Evolutionary conservation across 139 green algal genomes (phyloP).

Genomic region (Zygnema cylindricum): DNA sequence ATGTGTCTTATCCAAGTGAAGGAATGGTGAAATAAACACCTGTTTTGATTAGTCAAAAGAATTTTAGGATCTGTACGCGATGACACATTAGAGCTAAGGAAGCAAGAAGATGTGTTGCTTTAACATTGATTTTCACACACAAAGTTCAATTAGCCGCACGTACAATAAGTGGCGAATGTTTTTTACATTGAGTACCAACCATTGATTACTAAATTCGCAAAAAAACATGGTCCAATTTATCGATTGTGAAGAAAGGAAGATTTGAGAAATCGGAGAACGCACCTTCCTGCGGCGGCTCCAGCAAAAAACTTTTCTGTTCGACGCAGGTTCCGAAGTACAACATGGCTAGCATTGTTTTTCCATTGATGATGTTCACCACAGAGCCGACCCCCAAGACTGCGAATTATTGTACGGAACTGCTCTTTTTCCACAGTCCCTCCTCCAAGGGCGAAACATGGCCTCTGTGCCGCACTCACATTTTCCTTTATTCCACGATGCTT

Average conservation of each 20-base stretch:
- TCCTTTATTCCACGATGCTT: too few relatives aligned
- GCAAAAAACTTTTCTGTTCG: conserved; percentile 56
- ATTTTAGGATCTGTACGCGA: too few relatives aligned
- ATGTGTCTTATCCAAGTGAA: too few relatives aligned
- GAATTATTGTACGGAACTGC: conserved; percentile 23
- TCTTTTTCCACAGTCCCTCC: conserved; percentile 33
- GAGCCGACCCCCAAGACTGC: conserved; percentile 14
- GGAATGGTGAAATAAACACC: too few relatives aligned
- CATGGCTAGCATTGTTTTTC: conserved; percentile 42
- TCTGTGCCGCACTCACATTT: background rate
- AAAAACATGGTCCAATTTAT: background rate
- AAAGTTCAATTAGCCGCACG: background rate
- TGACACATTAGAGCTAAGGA: background rate
- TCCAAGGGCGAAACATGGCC: conserved; percentile 29
- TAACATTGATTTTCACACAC: background rate
- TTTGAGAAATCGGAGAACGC: background rate
- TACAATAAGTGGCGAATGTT: background rate
- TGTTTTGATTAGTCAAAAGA: too few relatives aligned
- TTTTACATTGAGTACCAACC: background rate
- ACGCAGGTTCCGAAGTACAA: conserved; percentile 15
- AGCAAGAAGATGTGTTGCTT: background rate
- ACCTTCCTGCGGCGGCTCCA: conserved; percentile 31
- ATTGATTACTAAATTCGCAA: background rate
- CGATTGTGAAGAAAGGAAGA: background rate
- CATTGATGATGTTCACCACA: conserved; percentile 45